Percentiles rank a stretch among this genome's conserved stretches.
Evolutionary conservation across 345 rosid genomes (phyloP).

Genomic region (Conringia planisiliqua): DNA sequence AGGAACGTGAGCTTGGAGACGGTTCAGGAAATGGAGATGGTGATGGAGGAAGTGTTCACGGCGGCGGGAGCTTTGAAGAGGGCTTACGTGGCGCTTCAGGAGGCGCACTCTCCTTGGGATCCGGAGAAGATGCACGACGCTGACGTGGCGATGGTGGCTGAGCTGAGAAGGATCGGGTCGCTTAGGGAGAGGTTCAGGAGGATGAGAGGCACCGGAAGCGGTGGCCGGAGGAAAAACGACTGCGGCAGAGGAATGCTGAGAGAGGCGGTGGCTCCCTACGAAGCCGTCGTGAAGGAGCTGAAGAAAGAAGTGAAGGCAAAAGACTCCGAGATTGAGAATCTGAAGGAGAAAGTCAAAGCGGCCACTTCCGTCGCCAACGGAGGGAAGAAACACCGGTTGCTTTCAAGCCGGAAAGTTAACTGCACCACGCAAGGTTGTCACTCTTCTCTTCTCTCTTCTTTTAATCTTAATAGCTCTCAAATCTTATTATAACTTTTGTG

Average conservation of each 20-base stretch:
- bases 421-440: conserved; percentile 46
- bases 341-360: conserved; percentile 67
- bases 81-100: conserved; percentile 71
- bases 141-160: conserved; percentile 76
- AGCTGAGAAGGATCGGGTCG: conserved; percentile 64
- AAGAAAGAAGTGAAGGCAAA: conserved; percentile 74
- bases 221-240: conserved; percentile 35
- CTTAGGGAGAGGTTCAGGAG: conserved; percentile 75
- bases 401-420: conserved; percentile 69
- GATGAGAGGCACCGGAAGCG: conserved; percentile 32
- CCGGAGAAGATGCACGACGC: conserved; percentile 85
- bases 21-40: conserved; percentile 52
- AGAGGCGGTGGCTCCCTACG: conserved; percentile 91
- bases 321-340: conserved; percentile 64
- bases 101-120: conserved; percentile 97
- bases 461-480: not conserved
- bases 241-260: conserved; percentile 49
- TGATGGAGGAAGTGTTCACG: conserved; percentile 73
- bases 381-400: conserved; percentile 60
- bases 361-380: conserved; percentile 26
- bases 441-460: not conserved
- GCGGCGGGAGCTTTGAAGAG: conserved; percentile 66
- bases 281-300: conserved; percentile 81
- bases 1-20: conserved; percentile 24
- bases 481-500: not conserved